Evolutionary conservation across 306 rosid species (phyloP), one percentile per base, ranked within the genome.

Genomic region (Lathyrus tuberosus): DNA sequence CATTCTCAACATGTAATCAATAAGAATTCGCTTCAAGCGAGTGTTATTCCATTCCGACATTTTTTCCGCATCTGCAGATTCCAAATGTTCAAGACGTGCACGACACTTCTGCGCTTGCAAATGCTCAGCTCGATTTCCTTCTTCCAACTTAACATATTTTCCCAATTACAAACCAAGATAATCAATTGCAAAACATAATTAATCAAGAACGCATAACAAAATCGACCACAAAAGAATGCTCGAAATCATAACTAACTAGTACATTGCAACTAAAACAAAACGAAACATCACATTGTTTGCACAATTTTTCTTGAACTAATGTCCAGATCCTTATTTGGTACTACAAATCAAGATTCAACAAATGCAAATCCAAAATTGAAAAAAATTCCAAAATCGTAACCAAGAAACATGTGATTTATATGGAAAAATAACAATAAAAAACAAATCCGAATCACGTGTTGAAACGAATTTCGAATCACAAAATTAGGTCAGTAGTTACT

Each of bases 1-100:
- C 97, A 88, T 91, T 73, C 99, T 80, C 84, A 91, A 76, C 99
- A 94, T 88, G 86, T 94, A 94, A 82, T 94, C 99, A 79, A 91
- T 92, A 65, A 94, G 91, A 74, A 90, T 86, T 73, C 97, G 87
- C 65, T 94, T 94, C 96, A 94, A 41, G 41, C 95, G 92, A 41
- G 86, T 84, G 76, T 70, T 79, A 70, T 84, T 88, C 96, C 96
- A 94, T 56, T 86, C 99, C 0, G 91, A 41, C 73, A 83, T 53
- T 65, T 89, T 88, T 62, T 88, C 97, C 8, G 82, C 81, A 77
- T 87, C 89, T 7, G 86, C 97, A 13, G 96, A 91, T 69, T 87
- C 97, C 67, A 94, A 84, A 76, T 94, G 99, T 70, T 80, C 86
- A 0, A 91, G 75, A 65, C 99, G 86, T 12, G 79, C 86, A 10